Percentiles rank a stretch among this genome's conserved stretches.
These are phyloP conservation scores for Ustilago crameri DNA, from an alignment of 1,284 basidiomycete species.

Conservation along the genomic window DNA sequence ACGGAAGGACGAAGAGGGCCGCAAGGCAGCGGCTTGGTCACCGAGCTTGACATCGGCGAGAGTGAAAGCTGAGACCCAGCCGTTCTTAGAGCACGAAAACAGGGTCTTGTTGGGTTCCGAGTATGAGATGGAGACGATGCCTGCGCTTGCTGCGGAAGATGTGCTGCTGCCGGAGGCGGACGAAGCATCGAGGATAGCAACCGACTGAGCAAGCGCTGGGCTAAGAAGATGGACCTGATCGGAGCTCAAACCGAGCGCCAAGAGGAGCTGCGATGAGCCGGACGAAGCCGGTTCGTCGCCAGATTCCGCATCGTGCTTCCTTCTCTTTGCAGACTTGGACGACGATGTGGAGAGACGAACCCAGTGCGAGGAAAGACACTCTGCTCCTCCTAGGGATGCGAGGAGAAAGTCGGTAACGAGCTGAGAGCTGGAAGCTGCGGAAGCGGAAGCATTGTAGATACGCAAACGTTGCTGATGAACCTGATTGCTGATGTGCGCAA, in stretches of 20 bases:
- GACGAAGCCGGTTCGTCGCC: conserved; percentile 15
- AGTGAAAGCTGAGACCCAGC: conserved; percentile 49
- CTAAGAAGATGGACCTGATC: conserved; percentile 59
- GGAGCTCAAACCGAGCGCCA: conserved; percentile 59
- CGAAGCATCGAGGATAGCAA: conserved; percentile 52
- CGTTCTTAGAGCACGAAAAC: conserved; percentile 51
- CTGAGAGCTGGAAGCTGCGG: conserved; percentile 74
- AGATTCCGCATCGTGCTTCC: conserved; percentile 44
- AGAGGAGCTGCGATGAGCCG: conserved; percentile 38
- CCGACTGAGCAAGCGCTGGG: conserved; percentile 54
- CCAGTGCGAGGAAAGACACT: conserved; percentile 47
- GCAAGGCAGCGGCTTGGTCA: conserved; percentile 17
- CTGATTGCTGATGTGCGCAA: conserved; percentile 77
- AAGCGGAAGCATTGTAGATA: conserved; percentile 75
- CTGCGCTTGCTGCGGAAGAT: conserved; percentile 38
- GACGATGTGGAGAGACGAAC: conserved; percentile 26
- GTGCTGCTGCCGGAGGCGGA: conserved; percentile 50
- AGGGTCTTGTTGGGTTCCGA: conserved; percentile 27
- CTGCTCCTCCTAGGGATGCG: conserved; percentile 36
- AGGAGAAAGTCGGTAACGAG: conserved; percentile 71
- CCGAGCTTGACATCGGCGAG: conserved; percentile 41
- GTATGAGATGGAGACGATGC: conserved; percentile 47
- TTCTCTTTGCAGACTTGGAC: conserved; percentile 46
- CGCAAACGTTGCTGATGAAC: conserved; percentile 80
- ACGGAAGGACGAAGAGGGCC: conserved; percentile 40